Evolutionary conservation across 495 filamentous ascomycete species (phyloP), one percentile per base, ranked within the genome.

Genomic region (Choiromyces venosus): DNA sequence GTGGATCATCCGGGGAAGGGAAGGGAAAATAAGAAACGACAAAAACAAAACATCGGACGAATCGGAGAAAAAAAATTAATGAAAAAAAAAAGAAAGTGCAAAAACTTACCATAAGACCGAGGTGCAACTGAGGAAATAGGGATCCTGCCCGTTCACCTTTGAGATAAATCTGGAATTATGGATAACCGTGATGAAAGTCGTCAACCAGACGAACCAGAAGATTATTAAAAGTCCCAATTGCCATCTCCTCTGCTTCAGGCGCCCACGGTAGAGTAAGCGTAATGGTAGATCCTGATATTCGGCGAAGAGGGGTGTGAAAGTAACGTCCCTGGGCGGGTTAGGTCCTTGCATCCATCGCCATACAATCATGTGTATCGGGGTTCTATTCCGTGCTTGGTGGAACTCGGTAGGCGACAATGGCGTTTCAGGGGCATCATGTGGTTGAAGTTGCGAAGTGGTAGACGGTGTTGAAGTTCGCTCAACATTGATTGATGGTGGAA

Each of bases 291-390:
- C 86, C 79, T 96, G 93, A 1, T 92, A 79, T 14, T 76, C 78
- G 8, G 91, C 91, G 68, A 93, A 89, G 25, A 92, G 81, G 0
- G 93, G 92, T 46, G 85, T 83, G 78, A 96, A 91, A 37, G 86
- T 86, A 78, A 89, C 87, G 67, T 85, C 84, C 66, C 85, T 86
- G 9, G 91, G 88, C 33, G 86, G 87, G 72, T 88, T 81, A 0
- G 93, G 93, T 0, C 93, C 93, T 75, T 86, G 86, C n/a, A 89
- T 83, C 92, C 92, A 96, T 64, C 74, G 65, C 44, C 74, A 73
- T 66, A 72, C 37, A 33, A 52, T 67, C 21, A 37, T 39, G 18
- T 21, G 39, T 14, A 37, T 2, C 8, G 12, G 36, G 16, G 37
- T 4, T n/a, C n/a, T n/a, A n/a, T n/a, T n/a, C n/a, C n/a, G n/a